Conservation (phyloP, 177 flowering plant species). For the Vitis hybrid region DNA sequence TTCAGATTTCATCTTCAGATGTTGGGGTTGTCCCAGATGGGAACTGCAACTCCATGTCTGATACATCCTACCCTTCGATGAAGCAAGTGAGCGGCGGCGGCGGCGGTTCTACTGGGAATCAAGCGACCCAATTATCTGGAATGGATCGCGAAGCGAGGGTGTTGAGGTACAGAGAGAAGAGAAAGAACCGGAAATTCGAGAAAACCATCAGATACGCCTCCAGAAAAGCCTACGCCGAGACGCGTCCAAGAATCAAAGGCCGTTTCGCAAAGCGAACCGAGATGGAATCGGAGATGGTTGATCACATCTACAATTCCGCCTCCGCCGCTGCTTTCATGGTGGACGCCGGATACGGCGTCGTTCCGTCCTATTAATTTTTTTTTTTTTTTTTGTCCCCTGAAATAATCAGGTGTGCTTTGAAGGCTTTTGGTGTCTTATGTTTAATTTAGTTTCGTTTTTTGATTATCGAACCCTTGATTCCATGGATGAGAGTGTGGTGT, state of each 20-base stretch:
- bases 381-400: constrained; percentile 1
- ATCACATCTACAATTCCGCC: constrained; percentile 24
- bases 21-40: constrained; percentile 90
- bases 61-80: constrained; percentile 43
- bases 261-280: constrained; percentile 61
- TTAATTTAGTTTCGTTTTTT: constrained; percentile 9
- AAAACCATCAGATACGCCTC: constrained; percentile 74
- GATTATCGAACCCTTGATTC: not conserved
- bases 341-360: constrained; percentile 69
- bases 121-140: constrained; percentile 29
- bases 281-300: constrained; percentile 33
- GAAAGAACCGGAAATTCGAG: constrained; percentile 70
- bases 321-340: constrained; percentile 28
- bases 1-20: constrained; percentile 82
- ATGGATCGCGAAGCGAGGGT: constrained; percentile 63
- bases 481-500: not conserved
- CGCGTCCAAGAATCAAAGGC: constrained; percentile 63
- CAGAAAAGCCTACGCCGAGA: constrained; percentile 72
- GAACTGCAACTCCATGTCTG: constrained; percentile 40
- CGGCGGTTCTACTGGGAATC: constrained; percentile 13
- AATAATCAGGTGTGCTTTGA: not conserved
- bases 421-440: too few relatives aligned
- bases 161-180: constrained; percentile 66
- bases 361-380: constrained; percentile 55
- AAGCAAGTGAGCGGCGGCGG: constrained; percentile 9